Evolutionary conservation across 2,329 filamentous ascomycete genomes (phyloP).

Genomic region (Fusarium tjaetaba): DNA sequence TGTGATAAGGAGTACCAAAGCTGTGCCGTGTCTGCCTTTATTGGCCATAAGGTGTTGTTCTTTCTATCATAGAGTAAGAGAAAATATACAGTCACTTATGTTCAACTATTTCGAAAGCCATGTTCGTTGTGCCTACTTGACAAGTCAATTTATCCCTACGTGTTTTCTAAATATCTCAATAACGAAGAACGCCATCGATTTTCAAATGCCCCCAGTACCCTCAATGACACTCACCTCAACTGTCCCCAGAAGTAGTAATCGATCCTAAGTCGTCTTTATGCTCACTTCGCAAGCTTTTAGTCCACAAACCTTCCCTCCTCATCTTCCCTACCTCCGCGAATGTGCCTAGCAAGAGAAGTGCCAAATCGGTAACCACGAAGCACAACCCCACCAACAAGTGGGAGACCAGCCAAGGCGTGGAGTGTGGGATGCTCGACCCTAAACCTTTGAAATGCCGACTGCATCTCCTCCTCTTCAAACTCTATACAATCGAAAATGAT

Average conservation of each 20-base stretch:
- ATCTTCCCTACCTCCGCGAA: neutral
- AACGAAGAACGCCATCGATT: too few relatives aligned
- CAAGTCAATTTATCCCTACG: too few relatives aligned
- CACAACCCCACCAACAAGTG: neutral
- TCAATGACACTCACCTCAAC: neutral
- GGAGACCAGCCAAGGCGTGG: neutral
- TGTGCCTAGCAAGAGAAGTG: neutral
- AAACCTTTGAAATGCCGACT: neutral
- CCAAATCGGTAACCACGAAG: neutral
- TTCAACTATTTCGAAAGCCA: neutral
- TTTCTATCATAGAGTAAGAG: too few relatives aligned
- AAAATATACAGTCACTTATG: neutral
- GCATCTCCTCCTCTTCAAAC: neutral
- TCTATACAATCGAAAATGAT: neutral
- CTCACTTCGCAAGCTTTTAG: too few relatives aligned
- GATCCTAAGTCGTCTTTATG: neutral
- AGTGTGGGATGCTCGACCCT: too few relatives aligned
- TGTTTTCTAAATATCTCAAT: fast-evolving
- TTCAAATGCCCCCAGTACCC: neutral
- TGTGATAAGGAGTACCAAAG: neutral
- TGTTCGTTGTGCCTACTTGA: neutral
- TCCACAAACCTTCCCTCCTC: too few relatives aligned
- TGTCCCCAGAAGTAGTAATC: neutral
- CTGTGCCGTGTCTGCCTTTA: neutral
- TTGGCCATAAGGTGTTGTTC: neutral